A percentile compares a stretch with the other conserved stretches of the same genome.
These are phyloP conservation scores for Stephanodiscus minutulus DNA, from an alignment of 108 stramenopile genomes.

Conservation along the genomic window DNA sequence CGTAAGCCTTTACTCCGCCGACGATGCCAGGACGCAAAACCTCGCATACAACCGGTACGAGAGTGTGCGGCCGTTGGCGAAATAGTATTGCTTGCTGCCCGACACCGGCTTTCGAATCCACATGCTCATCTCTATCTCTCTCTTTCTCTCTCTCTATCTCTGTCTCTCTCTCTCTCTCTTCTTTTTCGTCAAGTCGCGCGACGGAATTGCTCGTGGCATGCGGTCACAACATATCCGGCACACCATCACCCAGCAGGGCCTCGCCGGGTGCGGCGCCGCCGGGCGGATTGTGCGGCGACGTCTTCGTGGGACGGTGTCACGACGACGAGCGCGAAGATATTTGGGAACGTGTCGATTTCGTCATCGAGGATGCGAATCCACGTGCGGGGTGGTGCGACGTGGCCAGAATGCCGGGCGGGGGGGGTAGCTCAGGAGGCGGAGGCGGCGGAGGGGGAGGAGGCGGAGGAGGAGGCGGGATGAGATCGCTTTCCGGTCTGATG, in stretches of 20 bases:
- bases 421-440: constrained; percentile 50
- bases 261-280: constrained; percentile 32
- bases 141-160: background rate
- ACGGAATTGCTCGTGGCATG: constrained; percentile 60
- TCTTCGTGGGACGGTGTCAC: constrained; percentile 72
- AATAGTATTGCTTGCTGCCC: background rate
- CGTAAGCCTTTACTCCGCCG: constrained; percentile 74
- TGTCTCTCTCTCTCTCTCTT: background rate
- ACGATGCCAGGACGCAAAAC: constrained; percentile 52
- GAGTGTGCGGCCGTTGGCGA: background rate
- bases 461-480: constrained; percentile 33
- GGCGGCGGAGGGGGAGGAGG: constrained; percentile 27
- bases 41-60: constrained; percentile 48
- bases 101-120: no score
- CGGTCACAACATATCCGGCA: constrained; percentile 50
- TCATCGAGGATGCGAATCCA: constrained; percentile 48
- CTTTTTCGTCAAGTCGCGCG: constrained; percentile 43
- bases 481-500: constrained; percentile 32
- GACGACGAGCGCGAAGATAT: constrained; percentile 73
- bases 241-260: constrained; percentile 28
- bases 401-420: constrained; percentile 58
- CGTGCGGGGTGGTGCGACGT: constrained; percentile 56
- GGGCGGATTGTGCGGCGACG: constrained; percentile 70
- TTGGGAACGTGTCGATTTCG: constrained; percentile 75
- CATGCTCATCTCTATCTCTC: no score